Evolutionary conservation across 2,329 filamentous ascomycete species (phyloP).

Genomic region (Aureobasidium sp.): DNA sequence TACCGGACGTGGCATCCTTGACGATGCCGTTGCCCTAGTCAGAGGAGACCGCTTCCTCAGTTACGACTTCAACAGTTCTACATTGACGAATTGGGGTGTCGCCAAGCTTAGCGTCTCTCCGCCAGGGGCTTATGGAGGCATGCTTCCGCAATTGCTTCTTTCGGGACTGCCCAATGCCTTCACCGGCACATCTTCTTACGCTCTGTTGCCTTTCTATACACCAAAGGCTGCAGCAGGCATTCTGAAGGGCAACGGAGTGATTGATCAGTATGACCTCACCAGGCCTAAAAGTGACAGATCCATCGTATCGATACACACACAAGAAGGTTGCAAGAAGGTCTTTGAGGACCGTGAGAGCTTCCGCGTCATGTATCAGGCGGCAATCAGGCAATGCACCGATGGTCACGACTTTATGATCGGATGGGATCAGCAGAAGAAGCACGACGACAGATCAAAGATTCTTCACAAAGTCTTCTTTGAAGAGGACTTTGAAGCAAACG

Average conservation of each 20-base stretch:
- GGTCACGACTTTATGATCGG: slow-evolving; percentile 42
- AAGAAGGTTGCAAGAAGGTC: slow-evolving; percentile 41
- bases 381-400: slow-evolving; percentile 33
- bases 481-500: slow-evolving; percentile 35
- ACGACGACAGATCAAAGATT: slow-evolving; percentile 32
- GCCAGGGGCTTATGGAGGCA: slow-evolving; percentile 38
- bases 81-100: slow-evolving; percentile 44
- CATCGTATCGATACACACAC: slow-evolving; percentile 41
- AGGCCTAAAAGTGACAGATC: slow-evolving; percentile 33
- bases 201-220: slow-evolving; percentile 43
- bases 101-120: slow-evolving; percentile 31
- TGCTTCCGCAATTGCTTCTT: slow-evolving; percentile 38
- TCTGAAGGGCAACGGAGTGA: slow-evolving; percentile 37
- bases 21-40: slow-evolving; percentile 41
- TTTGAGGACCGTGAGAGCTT: slow-evolving; percentile 44
- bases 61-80: slow-evolving; percentile 41
- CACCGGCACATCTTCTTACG: slow-evolving; percentile 42
- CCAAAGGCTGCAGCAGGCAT: slow-evolving; percentile 40
- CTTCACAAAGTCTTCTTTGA: slow-evolving; percentile 41
- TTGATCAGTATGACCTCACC: slow-evolving; percentile 38
- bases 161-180: slow-evolving; percentile 39
- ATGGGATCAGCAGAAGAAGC: slow-evolving; percentile 35
- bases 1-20: slow-evolving; percentile 37
- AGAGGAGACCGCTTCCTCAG: slow-evolving; percentile 40
- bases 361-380: slow-evolving; percentile 39